Conservation (phyloP, 352 stramenopile species). For the Phytophthora lateralis region DNA sequence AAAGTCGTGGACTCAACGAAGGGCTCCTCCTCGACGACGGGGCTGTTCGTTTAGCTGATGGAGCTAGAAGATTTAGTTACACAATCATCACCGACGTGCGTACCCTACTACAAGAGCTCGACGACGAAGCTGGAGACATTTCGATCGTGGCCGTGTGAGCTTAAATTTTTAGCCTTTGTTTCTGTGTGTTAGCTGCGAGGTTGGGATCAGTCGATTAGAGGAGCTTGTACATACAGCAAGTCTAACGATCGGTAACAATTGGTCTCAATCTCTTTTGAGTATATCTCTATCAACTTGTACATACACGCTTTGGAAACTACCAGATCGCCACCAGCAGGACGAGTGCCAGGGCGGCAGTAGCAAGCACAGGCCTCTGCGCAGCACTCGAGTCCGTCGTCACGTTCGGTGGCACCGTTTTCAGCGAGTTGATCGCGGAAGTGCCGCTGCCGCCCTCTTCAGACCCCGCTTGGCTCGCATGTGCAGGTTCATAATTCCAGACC, state of each 20-base stretch:
- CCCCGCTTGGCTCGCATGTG: constrained; percentile 35
- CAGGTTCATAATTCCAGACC: constrained; percentile 57
- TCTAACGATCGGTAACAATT: constrained; percentile 19
- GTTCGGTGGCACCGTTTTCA: constrained; percentile 37
- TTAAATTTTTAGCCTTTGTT: constrained; percentile 25
- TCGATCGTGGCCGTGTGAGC: constrained; percentile 5
- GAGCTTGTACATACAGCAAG: constrained; percentile 31
- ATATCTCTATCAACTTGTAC: not conserved
- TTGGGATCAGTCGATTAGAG: constrained; percentile 21
- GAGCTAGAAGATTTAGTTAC: constrained; percentile 23
- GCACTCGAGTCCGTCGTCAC: constrained; percentile 22
- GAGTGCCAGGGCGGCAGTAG: constrained; percentile 3
- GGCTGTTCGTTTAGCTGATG: constrained; percentile 43
- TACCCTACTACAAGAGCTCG: constrained; percentile 21
- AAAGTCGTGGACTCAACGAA: constrained; percentile 41
- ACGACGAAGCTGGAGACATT: not conserved
- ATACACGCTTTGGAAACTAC: constrained; percentile 5
- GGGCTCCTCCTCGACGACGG: constrained; percentile 36
- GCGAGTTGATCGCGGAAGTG: constrained; percentile 36
- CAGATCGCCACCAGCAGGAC: constrained; percentile 8
- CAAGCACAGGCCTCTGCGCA: not conserved
- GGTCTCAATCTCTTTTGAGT: constrained; percentile 3
- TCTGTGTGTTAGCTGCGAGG: constrained; percentile 20
- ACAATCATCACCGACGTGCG: constrained; percentile 33
- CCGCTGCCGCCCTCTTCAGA: constrained; percentile 19